A percentile compares a stretch with the other conserved stretches of the same genome.
Conservation (phyloP, 1,139 yeast genomes). For the Nakaseomyces uthaithaninus region DNA sequence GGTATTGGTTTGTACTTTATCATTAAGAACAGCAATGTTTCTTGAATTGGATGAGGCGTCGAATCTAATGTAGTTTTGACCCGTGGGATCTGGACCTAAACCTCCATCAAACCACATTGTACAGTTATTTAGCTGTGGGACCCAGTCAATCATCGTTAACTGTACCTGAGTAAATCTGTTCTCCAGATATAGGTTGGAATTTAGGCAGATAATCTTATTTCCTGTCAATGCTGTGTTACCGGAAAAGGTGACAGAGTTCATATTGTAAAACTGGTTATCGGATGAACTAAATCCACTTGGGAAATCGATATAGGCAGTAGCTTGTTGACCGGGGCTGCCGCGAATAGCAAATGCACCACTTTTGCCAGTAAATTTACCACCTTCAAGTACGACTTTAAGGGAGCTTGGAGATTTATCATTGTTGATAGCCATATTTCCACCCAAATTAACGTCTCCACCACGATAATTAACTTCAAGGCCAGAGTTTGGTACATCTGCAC, state of each 20-base stretch:
- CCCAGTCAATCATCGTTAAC: not conserved
- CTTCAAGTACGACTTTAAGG: not conserved
- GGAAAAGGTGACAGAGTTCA: not conserved
- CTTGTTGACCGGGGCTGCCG: not conserved
- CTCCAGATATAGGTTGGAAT: not conserved
- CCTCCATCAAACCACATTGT: not conserved
- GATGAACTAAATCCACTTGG: not conserved
- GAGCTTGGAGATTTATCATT: not conserved
- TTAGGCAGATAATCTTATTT: not conserved
- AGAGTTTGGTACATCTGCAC: not conserved
- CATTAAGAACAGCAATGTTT: not conserved
- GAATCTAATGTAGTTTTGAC: not conserved
- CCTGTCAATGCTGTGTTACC: not conserved
- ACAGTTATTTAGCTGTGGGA: not conserved
- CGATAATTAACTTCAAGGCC: not conserved
- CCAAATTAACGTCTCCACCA: not conserved
- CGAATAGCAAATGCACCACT: not conserved
- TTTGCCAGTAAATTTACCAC: not conserved
- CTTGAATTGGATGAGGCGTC: not conserved
- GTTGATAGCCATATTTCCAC: not conserved
- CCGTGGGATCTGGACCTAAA: not conserved
- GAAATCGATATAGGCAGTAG: not conserved
- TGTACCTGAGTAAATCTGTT: not conserved
- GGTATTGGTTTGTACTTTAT: not conserved
- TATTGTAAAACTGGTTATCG: slow-evolving; percentile 1